Conservation (phyloP, 345 rosid genomes). For the Luvunga scandens region DNA sequence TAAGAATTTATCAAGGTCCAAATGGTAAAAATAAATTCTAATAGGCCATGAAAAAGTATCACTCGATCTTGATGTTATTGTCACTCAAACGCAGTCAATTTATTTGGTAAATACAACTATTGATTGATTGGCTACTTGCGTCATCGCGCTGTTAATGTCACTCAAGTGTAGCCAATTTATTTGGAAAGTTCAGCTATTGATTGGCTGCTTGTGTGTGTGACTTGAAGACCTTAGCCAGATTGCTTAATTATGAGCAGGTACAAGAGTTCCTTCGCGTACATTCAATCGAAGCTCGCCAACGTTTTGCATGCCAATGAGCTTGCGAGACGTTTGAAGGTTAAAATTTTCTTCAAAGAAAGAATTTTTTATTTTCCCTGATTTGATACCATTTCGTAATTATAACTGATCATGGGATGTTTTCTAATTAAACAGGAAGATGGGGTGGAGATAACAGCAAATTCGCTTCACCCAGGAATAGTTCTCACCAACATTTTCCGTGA, state of each 20-base stretch:
- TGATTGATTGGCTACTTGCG: too few species aligned
- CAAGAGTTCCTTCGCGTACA: slow-evolving; percentile 45
- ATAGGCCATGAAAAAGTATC: too few species aligned
- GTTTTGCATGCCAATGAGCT: slow-evolving; percentile 88
- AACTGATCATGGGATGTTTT: not conserved
- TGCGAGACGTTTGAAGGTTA: slow-evolving; percentile 63
- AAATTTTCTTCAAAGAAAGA: not conserved
- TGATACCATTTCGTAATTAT: too few species aligned
- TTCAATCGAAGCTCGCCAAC: slow-evolving; percentile 77
- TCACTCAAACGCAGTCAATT: too few species aligned
- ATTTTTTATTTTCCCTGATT: not conserved
- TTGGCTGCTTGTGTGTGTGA: too few species aligned
- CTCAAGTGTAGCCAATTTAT: too few species aligned
- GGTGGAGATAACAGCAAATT: slow-evolving; percentile 56
- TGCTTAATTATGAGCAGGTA: slow-evolving; percentile 40
- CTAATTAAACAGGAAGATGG: slow-evolving; percentile 44
- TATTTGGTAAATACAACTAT: too few species aligned
- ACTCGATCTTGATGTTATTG: too few species aligned
- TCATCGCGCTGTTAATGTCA: too few species aligned
- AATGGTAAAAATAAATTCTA: too few species aligned
- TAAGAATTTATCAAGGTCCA: too few species aligned
- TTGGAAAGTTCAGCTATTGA: too few species aligned
- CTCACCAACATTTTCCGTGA: slow-evolving; percentile 60
- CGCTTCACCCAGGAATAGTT: slow-evolving; percentile 73
- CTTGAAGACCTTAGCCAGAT: not conserved